phyloP scores from a whole-genome alignment of 176 grass and related monocot species.

The Aegilops tauschii region DNA sequence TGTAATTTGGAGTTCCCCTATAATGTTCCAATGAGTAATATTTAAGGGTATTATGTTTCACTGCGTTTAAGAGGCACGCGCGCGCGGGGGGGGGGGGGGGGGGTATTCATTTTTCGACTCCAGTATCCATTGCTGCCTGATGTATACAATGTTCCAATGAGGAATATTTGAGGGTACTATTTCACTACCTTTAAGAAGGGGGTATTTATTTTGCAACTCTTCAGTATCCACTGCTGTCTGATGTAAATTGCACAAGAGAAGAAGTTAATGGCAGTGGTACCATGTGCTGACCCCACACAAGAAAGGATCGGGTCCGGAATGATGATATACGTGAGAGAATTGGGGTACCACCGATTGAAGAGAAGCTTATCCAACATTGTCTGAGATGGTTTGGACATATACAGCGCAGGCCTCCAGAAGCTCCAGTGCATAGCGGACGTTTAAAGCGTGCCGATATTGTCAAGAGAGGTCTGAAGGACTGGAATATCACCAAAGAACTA shows the following conservation, averaged over 20 bases:
- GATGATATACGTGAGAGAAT: too few relatives aligned
- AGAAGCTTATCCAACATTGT: too few relatives aligned
- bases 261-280: slow-evolving; percentile 10
- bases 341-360: too few relatives aligned
- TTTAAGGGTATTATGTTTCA: neutral
- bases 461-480: too few relatives aligned
- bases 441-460: too few relatives aligned
- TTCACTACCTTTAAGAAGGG: neutral
- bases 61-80: neutral
- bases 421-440: too few relatives aligned
- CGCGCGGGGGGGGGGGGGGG: too few relatives aligned
- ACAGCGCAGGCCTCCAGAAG: too few relatives aligned
- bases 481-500: too few relatives aligned
- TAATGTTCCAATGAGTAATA: neutral
- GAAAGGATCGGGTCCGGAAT: too few relatives aligned
- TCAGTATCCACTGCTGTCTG: neutral
- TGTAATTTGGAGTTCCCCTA: neutral
- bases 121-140: neutral
- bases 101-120: neutral
- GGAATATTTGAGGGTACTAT: neutral
- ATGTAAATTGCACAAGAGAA: neutral
- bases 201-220: neutral
- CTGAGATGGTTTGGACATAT: too few relatives aligned
- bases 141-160: neutral
- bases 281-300: neutral